Percentiles rank a stretch among this genome's conserved stretches.
Evolutionary conservation across 2,329 filamentous ascomycete genomes (phyloP).

Genomic region (Fusarium coffeatum): DNA sequence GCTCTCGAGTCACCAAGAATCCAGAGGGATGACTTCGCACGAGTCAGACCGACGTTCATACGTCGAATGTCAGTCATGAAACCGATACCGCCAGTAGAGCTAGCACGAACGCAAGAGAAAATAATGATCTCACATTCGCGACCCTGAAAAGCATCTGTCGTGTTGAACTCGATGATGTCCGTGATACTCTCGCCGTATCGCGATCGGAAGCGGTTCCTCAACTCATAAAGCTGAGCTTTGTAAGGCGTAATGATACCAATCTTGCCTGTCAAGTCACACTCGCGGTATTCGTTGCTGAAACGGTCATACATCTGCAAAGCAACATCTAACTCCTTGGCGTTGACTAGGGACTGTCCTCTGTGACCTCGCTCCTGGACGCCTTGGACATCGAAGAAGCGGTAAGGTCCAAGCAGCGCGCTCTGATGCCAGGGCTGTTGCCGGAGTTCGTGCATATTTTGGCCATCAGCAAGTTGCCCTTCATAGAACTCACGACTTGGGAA

Average conservation of each 20-base stretch:
- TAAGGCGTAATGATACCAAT: conserved; percentile 98
- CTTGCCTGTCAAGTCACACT: conserved; percentile 79
- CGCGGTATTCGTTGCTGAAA: conserved; percentile 76
- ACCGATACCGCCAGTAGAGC: conserved; percentile 92
- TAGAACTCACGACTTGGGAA: conserved; percentile 96
- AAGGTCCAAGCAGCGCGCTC: conserved; percentile 84
- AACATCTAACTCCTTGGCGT: conserved; percentile 85
- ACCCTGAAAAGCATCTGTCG: conserved; percentile 97
- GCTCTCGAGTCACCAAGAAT: conserved; percentile 93
- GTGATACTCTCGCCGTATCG: conserved; percentile 80
- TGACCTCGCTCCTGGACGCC: conserved; percentile 86
- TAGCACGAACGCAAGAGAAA: conserved; percentile 96
- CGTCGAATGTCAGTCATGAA: conserved; percentile 98
- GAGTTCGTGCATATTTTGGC: conserved; percentile 81
- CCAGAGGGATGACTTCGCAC: conserved; percentile 96
- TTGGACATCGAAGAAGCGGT: conserved; percentile 96
- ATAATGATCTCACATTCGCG: conserved; percentile 98
- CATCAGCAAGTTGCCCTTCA: conserved; percentile 86
- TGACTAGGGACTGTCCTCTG: conserved; percentile 89
- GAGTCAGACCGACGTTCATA: conserved; percentile 98
- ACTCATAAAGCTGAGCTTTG: conserved; percentile 87
- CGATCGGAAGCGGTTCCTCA: conserved; percentile 78
- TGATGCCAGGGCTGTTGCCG: conserved; percentile 87
- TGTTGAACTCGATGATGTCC: conserved; percentile 94
- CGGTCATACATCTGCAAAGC: conserved; percentile 87